These are phyloP conservation scores for Quercus ilex DNA, from an alignment of 306 rosid species.

Conservation along the genomic window DNA sequence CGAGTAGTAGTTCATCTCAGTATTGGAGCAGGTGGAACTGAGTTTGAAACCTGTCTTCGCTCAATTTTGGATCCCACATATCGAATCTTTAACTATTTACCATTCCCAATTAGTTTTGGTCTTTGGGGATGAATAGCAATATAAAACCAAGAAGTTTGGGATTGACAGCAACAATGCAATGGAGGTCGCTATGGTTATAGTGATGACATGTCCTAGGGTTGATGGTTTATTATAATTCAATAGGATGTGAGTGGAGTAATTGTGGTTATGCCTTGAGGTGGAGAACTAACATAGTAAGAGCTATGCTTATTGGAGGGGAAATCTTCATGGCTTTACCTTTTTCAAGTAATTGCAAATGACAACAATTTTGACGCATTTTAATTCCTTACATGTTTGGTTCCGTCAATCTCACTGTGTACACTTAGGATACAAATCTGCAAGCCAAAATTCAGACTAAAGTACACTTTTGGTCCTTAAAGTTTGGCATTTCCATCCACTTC, in stretches of 20 bases:
- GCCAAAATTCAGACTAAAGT: background rate
- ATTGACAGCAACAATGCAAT: background rate
- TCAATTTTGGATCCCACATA: too few relatives aligned
- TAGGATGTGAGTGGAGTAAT: background rate
- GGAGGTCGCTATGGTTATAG: too few relatives aligned
- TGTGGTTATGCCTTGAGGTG: background rate
- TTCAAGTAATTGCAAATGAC: background rate
- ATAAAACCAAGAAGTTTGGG: background rate
- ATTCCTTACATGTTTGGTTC: background rate
- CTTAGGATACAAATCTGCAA: background rate
- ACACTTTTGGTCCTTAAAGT: too few relatives aligned
- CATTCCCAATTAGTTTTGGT: too few relatives aligned
- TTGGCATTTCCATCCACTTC: too few relatives aligned
- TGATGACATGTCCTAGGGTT: background rate
- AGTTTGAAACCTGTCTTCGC: too few relatives aligned
- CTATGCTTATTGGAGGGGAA: too few relatives aligned
- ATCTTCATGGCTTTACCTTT: too few relatives aligned
- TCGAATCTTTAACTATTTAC: too few relatives aligned
- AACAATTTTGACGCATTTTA: background rate
- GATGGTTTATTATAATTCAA: background rate
- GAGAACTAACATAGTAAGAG: background rate
- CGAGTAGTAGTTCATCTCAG: too few relatives aligned
- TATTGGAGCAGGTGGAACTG: too few relatives aligned
- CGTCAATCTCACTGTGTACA: background rate
- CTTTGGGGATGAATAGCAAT: too few relatives aligned